phyloP scores from a whole-genome alignment of 1,284 basidiomycete species.

The Tilletia caries region DNA sequence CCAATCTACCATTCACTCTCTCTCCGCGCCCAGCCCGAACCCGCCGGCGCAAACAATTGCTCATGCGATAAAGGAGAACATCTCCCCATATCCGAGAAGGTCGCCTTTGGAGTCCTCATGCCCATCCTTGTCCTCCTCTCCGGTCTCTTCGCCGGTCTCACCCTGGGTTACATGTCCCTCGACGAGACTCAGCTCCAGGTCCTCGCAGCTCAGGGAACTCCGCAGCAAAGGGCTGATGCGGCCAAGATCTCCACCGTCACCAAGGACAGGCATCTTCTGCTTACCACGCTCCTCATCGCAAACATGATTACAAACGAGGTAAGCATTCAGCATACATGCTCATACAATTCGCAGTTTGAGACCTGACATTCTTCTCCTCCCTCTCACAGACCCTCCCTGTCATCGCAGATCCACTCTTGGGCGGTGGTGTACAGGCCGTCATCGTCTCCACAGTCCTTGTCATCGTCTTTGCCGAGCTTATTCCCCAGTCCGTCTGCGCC shows the following conservation, averaged over 20 bases:
- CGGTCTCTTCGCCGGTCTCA: conserved; percentile 69
- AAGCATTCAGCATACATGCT: conserved; percentile 64
- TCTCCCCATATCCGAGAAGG: conserved; percentile 26
- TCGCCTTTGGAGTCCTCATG: conserved; percentile 56
- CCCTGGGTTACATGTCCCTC: conserved; percentile 85
- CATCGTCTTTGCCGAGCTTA: conserved; percentile 79
- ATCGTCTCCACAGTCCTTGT: conserved; percentile 49
- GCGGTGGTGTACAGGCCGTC: conserved; percentile 71
- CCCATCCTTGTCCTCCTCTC: conserved; percentile 62
- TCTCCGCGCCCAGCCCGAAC: neutral
- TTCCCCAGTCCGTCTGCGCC: conserved; percentile 64
- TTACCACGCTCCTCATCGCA: conserved; percentile 51
- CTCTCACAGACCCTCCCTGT: conserved; percentile 86
- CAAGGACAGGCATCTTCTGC: conserved; percentile 56
- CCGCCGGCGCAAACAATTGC: neutral
- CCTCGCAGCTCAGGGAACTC: conserved; percentile 74
- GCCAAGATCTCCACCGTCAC: conserved; percentile 81
- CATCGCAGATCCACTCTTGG: conserved; percentile 80
- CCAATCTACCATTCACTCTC: neutral
- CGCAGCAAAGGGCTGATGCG: conserved; percentile 75
- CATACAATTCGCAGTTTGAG: neutral
- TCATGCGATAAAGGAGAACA: conserved; percentile 1
- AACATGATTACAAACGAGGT: conserved; percentile 53
- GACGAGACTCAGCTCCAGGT: conserved; percentile 89
- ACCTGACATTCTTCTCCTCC: conserved; percentile 43